Percentiles rank a stretch among this genome's conserved stretches.
These are phyloP conservation scores for Lipomyces starkeyi DNA, from an alignment of 805 yeast genomes.

Conservation along the genomic window DNA sequence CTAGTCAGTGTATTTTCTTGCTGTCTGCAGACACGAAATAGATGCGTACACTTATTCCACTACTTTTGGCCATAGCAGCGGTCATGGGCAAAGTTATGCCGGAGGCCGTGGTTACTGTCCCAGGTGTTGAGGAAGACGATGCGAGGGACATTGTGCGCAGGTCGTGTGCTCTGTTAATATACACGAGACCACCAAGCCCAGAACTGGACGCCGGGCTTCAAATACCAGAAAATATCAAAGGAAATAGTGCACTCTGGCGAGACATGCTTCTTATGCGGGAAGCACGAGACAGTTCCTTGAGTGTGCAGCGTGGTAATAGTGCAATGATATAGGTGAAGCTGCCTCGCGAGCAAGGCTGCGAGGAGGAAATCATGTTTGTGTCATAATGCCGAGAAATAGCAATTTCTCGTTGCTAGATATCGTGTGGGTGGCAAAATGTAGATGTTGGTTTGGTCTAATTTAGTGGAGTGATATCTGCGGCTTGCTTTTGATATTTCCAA, in stretches of 20 bases:
- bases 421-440: neutral
- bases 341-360: neutral
- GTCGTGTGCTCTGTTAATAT: neutral
- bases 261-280: neutral
- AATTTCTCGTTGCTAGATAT: neutral
- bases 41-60: slow-evolving; percentile 34
- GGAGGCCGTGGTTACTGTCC: slow-evolving; percentile 32
- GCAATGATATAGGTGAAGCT: neutral
- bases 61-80: slow-evolving; percentile 37
- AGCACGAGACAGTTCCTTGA: neutral
- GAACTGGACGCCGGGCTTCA: neutral
- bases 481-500: neutral
- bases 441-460: too few relatives aligned
- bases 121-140: slow-evolving; percentile 7
- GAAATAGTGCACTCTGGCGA: neutral
- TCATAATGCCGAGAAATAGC: neutral
- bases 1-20: neutral
- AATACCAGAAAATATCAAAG: neutral
- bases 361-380: neutral
- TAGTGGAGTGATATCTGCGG: neutral
- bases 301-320: neutral
- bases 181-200: neutral
- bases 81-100: slow-evolving; percentile 36
- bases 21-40: neutral
- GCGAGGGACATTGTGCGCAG: slow-evolving; percentile 20